Evolutionary conservation across 2,329 filamentous ascomycete genomes (phyloP).

Genomic region (Ceratocystis ficicola): DNA sequence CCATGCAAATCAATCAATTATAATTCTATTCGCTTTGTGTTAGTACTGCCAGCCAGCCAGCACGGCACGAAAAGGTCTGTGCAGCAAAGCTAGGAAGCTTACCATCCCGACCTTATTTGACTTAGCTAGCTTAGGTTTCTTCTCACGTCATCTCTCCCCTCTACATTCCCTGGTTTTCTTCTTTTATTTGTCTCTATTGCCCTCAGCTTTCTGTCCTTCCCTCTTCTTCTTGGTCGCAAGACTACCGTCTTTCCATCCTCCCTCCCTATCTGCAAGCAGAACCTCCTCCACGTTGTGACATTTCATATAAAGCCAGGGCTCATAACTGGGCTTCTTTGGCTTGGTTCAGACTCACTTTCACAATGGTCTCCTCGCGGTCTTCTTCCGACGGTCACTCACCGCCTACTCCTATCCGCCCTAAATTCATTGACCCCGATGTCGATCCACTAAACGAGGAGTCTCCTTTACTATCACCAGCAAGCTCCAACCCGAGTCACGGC

Average conservation of each 20-base stretch:
- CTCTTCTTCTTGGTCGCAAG: background rate
- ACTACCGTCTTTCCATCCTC: background rate
- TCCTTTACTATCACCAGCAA: conserved; percentile 22
- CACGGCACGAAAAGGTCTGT: background rate
- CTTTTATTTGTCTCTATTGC: background rate
- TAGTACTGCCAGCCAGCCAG: background rate
- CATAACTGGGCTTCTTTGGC: conserved; percentile 4
- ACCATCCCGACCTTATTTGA: background rate
- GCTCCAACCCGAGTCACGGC: conserved; percentile 14
- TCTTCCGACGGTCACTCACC: conserved; percentile 13
- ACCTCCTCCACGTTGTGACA: background rate
- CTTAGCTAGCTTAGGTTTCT: background rate
- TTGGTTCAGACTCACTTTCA: background rate
- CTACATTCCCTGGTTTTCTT: background rate
- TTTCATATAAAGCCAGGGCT: background rate
- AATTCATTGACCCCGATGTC: conserved; percentile 19
- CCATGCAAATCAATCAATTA: background rate
- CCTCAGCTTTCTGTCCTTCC: background rate
- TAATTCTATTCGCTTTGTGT: background rate
- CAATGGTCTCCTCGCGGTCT: conserved; percentile 15
- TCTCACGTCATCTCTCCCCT: background rate
- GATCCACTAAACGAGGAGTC: conserved; percentile 23
- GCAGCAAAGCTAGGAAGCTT: background rate
- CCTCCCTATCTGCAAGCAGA: background rate
- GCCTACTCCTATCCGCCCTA: conserved; percentile 12